Evolutionary conservation across 257 asterid species (phyloP).

Genomic region (Mentha longifolia): DNA sequence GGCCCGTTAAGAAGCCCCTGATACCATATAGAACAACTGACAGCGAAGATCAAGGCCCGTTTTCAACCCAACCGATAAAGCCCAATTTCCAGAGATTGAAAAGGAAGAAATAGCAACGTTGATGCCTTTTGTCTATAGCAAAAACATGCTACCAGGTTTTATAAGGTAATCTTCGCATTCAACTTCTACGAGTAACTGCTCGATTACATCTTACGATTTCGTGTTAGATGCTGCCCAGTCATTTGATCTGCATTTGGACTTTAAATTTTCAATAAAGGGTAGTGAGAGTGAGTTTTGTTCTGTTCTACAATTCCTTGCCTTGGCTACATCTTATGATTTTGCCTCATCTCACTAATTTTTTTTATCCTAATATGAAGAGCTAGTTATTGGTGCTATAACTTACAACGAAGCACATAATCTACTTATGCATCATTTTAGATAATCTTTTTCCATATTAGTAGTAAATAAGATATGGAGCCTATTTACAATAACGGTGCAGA

Average conservation of each 20-base stretch:
- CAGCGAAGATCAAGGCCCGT: constrained; percentile 42
- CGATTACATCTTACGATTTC: neutral
- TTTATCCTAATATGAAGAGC: neutral
- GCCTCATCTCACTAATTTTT: neutral
- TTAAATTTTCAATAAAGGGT: neutral
- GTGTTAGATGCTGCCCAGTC: neutral
- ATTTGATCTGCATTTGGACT: neutral
- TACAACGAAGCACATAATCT: no score
- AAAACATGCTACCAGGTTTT: neutral
- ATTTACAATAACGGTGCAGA: neutral
- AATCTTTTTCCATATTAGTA: no score
- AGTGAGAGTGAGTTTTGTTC: neutral
- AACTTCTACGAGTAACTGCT: constrained; percentile 6
- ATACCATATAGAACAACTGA: constrained; percentile 57
- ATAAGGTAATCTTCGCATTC: constrained; percentile 38
- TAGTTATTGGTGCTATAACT: neutral
- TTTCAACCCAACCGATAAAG: constrained; percentile 69
- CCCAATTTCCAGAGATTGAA: constrained; percentile 81
- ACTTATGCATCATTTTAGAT: no score
- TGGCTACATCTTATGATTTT: neutral
- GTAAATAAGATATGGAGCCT: no score
- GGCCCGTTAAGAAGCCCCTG: constrained; percentile 70
- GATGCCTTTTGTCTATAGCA: neutral
- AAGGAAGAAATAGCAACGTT: constrained; percentile 54
- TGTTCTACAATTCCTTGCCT: constrained; percentile 12